Conservation (phyloP, 2,329 filamentous ascomycete genomes). For the Sporothrix schenckii region DNA sequence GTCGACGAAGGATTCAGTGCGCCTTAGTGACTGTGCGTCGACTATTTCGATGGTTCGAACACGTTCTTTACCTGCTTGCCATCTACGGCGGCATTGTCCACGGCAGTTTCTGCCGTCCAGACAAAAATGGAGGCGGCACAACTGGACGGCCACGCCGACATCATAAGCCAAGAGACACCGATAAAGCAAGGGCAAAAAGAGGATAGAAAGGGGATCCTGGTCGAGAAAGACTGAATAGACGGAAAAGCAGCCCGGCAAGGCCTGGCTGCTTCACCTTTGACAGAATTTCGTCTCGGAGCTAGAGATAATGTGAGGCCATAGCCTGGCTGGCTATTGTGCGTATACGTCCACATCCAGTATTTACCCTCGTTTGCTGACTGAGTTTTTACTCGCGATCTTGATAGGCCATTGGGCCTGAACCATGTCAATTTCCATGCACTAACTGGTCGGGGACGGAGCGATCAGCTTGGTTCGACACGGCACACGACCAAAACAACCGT, state of each 20-base stretch:
- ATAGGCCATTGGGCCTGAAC: neutral
- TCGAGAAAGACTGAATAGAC: slow-evolving; percentile 5
- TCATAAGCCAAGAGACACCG: neutral
- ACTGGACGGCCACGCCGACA: slow-evolving; percentile 20
- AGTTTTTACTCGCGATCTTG: neutral
- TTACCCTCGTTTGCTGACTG: neutral
- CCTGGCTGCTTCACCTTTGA: neutral
- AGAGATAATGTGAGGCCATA: neutral
- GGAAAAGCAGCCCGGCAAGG: neutral
- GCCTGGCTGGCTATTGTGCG: slow-evolving; percentile 2
- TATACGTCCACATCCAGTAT: neutral
- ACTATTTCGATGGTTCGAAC: neutral
- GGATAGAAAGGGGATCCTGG: neutral
- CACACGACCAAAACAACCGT: slow-evolving; percentile 33
- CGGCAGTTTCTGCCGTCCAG: neutral
- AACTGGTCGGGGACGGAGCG: neutral
- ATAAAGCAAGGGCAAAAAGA: neutral
- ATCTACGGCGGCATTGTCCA: neutral
- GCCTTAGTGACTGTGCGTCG: neutral
- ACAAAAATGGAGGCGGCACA: neutral
- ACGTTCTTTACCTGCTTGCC: neutral
- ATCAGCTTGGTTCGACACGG: slow-evolving; percentile 34
- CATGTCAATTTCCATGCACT: neutral
- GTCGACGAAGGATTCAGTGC: neutral
- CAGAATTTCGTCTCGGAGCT: neutral